Evolutionary conservation across 2,329 filamentous ascomycete genomes (phyloP), one percentile per base, ranked within the genome.

Genomic region (Zasmidium angulare): DNA sequence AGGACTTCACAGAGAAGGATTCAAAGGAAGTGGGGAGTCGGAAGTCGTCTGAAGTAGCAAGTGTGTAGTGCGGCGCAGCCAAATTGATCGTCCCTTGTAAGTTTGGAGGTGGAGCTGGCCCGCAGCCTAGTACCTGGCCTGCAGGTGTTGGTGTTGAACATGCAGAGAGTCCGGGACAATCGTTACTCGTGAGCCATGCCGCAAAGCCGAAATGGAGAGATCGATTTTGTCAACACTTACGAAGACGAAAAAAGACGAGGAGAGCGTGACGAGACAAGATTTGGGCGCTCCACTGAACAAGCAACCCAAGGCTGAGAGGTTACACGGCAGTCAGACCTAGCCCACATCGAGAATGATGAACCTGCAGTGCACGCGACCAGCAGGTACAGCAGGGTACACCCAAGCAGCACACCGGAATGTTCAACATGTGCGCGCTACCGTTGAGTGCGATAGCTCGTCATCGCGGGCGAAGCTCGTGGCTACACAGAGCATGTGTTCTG

Each of bases 281-380:
- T 26, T 26, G 3, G 48, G 48, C 48, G 48, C 48, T 24, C 22
- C 17, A 50, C 21, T 26, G 7, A 48, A 55, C 24, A 48, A 55
- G 53, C 40, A 54, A 46, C 19, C 24, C 21, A 54, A 47, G 46
- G 53, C 53, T 55, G 53, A 49, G 29, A 55, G 40, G 43, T 48
- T 48, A 43, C 53, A 48, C 23, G 17, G 23, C 53, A 43, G 36
- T 43, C n/a, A 7, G 14, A 17, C 36, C 26, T 31, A 12, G 14
- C 24, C 36, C 26, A 23, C 24, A 43, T 20, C 50, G 20, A 21
- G 26, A 11, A 31, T n/a, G n/a, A 26, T 53, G n/a, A 40, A 24
- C 31, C 24, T 40, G 7, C n/a, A 17, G 36, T 43, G 50, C 50
- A 53, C 50, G 31, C 50, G 50, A 53, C n/a, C 7, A 36, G 21